Base-by-base conservation (phyloP, 2,329 filamentous ascomycete genomes). In the Westerdykella aurantiaca region DNA sequence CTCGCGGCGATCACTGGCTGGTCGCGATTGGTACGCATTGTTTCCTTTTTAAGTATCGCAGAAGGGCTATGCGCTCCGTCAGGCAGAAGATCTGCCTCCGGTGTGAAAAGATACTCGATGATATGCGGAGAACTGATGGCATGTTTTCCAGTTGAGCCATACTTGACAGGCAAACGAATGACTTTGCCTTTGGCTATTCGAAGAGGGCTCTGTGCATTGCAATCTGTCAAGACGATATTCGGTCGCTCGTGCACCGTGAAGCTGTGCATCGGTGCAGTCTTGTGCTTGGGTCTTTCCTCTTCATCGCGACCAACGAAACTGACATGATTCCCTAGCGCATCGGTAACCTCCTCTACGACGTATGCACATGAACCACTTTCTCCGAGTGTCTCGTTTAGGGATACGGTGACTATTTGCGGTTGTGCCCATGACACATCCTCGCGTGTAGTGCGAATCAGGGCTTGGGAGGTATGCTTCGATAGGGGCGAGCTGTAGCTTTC, bases 221-320 rank as follows among this genome's bases (percentile, higher is more conserved):
- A 97, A 7, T 83, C 84, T 14, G 74, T 68, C 43, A 97, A 77
- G 33, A 77, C 80, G 40, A 86, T 75, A 38, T 78, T 80, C 2
- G 93, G 94, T 21, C 91, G 82, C 64, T 96, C 88, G 65, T 94
- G 88, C 45, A 98, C 91, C 10, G 76, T 74, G 52, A 98, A 91
- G 40, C 79, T 79, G 58, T 95, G 88, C 50, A 83, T 81, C 16
- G 94, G 75, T 39, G 82, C 73, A 47, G 79, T 75, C 56, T 80
- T 83, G 4, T 75, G 71, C 49, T 78, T 81, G 39, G 73, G 71
- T 37, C 67, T 69, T 31, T 76, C 72, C n/a, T 93, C 86, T 34
- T 93, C 86, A 12, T 77, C 72, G 3, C 76, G 68, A 4, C 74
- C 70, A 3, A 77, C 72, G 61, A 95, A 98, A 50, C 82, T 85